Evolutionary conservation across 2,329 filamentous ascomycete genomes (phyloP), one percentile per base, ranked within the genome.

Genomic region (Ploettnerulaceae sp.): DNA sequence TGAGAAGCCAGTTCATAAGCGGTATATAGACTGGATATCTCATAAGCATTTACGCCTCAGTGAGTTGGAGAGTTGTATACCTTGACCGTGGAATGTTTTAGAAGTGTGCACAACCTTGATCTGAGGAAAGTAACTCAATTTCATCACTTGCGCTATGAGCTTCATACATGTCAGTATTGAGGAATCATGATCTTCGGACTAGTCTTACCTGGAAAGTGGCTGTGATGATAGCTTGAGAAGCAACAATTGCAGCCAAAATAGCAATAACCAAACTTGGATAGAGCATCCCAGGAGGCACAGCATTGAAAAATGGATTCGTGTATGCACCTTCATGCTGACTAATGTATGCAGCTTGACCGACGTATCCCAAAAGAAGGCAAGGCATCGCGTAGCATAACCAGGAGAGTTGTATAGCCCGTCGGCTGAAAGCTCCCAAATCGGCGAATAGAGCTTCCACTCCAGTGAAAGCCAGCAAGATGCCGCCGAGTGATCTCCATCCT

Each of bases 191-290:
- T 25, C 12, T 8, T 7, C 6, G 12, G 12, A 20, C n/a, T 1
- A n/a, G 4, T 14, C 49, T 28, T 47, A 59, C 70, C 65, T 86
- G 84, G 56, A 89, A 89, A 0, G 82, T 82, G 3, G 80, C 81
- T 0, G 85, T 89, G 43, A 89, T 88, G 66, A 89, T 83, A 8
- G 85, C 86, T 55, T 89, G 86, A 1, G 81, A 86, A 1, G 86
- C 86, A 12, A 90, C 84, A 57, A 89, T 79, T n/a, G 84, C 82
- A 2, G 83, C 82, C 2, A 85, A 66, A 5, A 89, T 74, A 0
- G 84, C 83, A 39, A 89, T 67, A 4, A 89, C 71, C 24, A 90
- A 67, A 39, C 75, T 77, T 1, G 82, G 81, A 58, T 84, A 86
- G 14, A 88, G 68, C 61, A 77, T 82, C 2, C 82, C 82, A 0